Evolutionary conservation across 768 basidiomycete species (phyloP).

Genomic region (Boletus rubroflammeus): DNA sequence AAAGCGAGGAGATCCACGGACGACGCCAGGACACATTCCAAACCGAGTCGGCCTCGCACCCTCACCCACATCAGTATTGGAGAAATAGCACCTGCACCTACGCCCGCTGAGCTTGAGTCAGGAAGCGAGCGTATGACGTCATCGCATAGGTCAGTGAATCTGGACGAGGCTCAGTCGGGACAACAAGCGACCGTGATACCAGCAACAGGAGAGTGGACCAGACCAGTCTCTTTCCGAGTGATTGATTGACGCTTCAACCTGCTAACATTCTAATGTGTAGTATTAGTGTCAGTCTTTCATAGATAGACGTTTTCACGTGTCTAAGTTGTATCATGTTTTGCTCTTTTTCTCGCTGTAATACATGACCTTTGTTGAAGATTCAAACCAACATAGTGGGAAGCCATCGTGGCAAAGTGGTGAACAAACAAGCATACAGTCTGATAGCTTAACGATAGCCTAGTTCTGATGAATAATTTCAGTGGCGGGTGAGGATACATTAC

Average conservation of each 20-base stretch:
- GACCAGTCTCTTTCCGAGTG: background rate
- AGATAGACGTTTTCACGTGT: background rate
- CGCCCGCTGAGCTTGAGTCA: conserved; percentile 18
- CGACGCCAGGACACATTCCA: background rate
- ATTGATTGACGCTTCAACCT: background rate
- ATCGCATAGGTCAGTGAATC: conserved; percentile 30
- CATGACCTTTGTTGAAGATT: conserved; percentile 2
- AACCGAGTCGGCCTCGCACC: background rate
- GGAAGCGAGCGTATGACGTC: conserved; percentile 27
- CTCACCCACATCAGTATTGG: conserved; percentile 34
- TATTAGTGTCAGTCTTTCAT: conserved; percentile 8
- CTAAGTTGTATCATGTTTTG: background rate
- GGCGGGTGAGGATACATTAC: background rate
- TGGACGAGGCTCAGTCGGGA: conserved; percentile 18
- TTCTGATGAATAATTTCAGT: conserved; percentile 30
- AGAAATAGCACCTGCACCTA: conserved; percentile 36
- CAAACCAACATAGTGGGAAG: background rate
- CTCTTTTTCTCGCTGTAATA: background rate
- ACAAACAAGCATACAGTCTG: conserved; percentile 4
- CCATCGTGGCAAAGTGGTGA: background rate
- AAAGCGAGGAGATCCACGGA: conserved; percentile 6
- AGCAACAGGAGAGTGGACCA: background rate
- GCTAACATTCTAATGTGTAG: conserved; percentile 9
- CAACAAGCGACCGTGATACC: conserved; percentile 19
- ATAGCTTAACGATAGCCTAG: conserved; percentile 20